These are phyloP conservation scores for Suillus ampliporus DNA, from an alignment of 768 basidiomycete genomes.

Conservation along the genomic window DNA sequence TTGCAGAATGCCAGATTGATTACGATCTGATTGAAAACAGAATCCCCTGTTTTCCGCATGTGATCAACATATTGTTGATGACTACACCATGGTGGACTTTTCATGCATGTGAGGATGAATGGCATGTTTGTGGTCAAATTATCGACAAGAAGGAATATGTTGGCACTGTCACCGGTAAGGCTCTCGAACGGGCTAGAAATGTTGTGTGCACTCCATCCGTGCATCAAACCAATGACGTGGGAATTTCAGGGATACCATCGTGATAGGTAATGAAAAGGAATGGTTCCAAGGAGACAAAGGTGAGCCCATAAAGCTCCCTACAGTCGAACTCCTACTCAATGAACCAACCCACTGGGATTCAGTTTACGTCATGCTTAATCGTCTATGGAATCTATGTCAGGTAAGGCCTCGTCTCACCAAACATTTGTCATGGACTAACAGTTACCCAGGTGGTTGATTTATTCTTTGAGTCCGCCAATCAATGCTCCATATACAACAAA, in stretches of 20 bases:
- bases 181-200: too few species aligned
- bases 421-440: neutral
- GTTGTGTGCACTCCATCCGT: neutral
- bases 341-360: constrained; percentile 25
- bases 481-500: neutral
- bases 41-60: constrained; percentile 26
- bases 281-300: neutral
- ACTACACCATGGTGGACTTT: neutral
- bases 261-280: neutral
- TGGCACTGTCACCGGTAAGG: too few species aligned
- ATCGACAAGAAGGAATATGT: too few species aligned
- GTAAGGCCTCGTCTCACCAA: neutral
- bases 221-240: neutral
- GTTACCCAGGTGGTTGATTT: neutral
- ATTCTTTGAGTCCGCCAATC: neutral
- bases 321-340: constrained; percentile 28
- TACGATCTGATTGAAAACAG: neutral
- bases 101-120: neutral
- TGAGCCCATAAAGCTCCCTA: neutral
- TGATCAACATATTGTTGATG: constrained; percentile 13
- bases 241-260: neutral
- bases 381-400: neutral
- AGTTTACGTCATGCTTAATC: constrained; percentile 36
- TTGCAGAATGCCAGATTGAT: too few species aligned
- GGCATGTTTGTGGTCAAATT: too few species aligned